These are phyloP conservation scores for Sporobolus alterniflorus DNA, from an alignment of 202 grass and related monocot genomes.

Conservation along the genomic window DNA sequence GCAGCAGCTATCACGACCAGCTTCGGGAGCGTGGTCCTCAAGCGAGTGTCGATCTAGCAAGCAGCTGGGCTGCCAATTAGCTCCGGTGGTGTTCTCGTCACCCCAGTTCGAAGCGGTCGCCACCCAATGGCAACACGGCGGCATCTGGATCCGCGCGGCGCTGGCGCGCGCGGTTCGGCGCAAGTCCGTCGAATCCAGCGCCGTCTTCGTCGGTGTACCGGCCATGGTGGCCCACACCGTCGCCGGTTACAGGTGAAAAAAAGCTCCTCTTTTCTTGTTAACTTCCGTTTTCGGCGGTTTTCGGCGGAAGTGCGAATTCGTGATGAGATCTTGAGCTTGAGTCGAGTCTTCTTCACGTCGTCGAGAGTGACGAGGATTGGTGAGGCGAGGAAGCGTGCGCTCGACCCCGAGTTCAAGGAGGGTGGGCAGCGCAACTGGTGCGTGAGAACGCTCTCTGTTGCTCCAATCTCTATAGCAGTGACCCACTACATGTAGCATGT, in stretches of 20 bases:
- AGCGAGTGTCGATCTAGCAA: not conserved
- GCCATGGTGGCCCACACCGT: slow-evolving; percentile 83
- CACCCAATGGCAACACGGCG: slow-evolving; percentile 37
- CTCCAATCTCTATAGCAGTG: not conserved
- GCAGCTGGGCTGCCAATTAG: not conserved
- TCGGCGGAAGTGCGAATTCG: not conserved
- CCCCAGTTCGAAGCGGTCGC: not conserved
- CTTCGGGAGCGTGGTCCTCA: slow-evolving; percentile 17
- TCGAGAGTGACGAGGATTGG: slow-evolving; percentile 86
- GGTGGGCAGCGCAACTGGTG: slow-evolving; percentile 91
- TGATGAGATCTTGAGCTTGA: slow-evolving; percentile 36
- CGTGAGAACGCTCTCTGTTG: slow-evolving; percentile 9
- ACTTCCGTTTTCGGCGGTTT: not conserved
- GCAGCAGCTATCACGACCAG: too few relatives aligned
- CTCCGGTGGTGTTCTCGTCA: not conserved
- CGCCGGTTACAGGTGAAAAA: slow-evolving; percentile 71
- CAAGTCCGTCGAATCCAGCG: slow-evolving; percentile 82
- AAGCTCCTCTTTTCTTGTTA: not conserved
- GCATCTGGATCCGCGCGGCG: slow-evolving; percentile 57
- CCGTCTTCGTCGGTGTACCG: slow-evolving; percentile 73
- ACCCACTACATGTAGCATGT: not conserved
- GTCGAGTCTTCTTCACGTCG: slow-evolving; percentile 88
- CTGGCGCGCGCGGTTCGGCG: slow-evolving; percentile 57
- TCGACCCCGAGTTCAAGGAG: slow-evolving; percentile 92
- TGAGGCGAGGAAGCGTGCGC: slow-evolving; percentile 73